Evolutionary conservation across 1,284 basidiomycete genomes (phyloP).

Genomic region (Rhodotorula sp.): DNA sequence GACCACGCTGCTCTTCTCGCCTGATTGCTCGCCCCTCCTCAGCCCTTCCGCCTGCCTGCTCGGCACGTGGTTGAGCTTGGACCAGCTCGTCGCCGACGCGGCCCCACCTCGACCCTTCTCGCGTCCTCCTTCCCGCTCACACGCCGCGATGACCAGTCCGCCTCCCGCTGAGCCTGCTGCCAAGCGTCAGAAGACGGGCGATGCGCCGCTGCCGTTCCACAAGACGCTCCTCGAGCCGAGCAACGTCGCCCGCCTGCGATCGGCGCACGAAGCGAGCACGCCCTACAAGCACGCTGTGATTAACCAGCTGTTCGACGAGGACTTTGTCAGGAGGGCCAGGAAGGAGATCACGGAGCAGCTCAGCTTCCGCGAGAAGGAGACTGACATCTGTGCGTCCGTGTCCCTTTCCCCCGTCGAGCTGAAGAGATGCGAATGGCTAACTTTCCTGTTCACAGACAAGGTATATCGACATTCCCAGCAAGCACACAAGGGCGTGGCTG

Average conservation of each 20-base stretch:
- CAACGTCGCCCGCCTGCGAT: constrained; percentile 61
- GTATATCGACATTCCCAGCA: not conserved
- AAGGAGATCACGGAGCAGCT: constrained; percentile 70
- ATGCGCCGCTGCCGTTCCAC: constrained; percentile 51
- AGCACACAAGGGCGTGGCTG: not conserved
- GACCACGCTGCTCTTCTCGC: not conserved
- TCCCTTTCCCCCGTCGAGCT: too few species aligned
- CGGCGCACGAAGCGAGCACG: constrained; percentile 61
- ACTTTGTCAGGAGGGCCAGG: constrained; percentile 39
- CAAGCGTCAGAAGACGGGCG: constrained; percentile 25
- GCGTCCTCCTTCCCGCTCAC: not conserved
- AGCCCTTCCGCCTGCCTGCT: too few species aligned
- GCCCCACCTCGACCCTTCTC: not conserved
- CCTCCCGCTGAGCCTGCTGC: constrained; percentile 13
- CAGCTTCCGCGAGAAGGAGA: constrained; percentile 94
- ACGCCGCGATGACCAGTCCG: not conserved
- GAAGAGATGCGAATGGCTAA: not conserved
- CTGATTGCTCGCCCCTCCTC: too few species aligned
- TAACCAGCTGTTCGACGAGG: constrained; percentile 66
- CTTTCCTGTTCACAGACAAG: constrained; percentile 19
- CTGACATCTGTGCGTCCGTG: constrained; percentile 91
- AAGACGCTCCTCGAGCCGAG: constrained; percentile 61
- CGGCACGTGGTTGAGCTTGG: not conserved
- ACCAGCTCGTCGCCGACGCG: not conserved
- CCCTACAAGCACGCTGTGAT: constrained; percentile 73